phyloP scores from a whole-genome alignment of 805 yeast genomes.

The Ogataea nonfermentans region DNA sequence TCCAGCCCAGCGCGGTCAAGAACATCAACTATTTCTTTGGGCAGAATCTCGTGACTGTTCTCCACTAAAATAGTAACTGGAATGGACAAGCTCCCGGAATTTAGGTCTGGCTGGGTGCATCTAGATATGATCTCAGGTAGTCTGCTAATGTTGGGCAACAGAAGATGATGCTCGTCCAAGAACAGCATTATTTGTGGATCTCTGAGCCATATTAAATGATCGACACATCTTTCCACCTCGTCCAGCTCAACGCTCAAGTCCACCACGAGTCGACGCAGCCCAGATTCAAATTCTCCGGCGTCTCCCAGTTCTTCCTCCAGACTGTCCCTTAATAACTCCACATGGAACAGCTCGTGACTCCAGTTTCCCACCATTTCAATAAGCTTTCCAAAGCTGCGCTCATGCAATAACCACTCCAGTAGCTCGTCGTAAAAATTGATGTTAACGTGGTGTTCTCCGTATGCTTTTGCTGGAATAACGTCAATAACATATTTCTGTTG shows the following conservation, averaged over 20 bases:
- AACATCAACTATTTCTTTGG: slow-evolving; percentile 47
- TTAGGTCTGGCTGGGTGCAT: slow-evolving; percentile 26
- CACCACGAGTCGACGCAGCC: slow-evolving; percentile 45
- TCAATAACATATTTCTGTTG: slow-evolving; percentile 48
- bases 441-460: slow-evolving; percentile 31
- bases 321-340: slow-evolving; percentile 39
- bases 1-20: slow-evolving; percentile 44
- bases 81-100: slow-evolving; percentile 38
- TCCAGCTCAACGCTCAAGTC: slow-evolving; percentile 54
- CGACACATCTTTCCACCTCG: slow-evolving; percentile 62
- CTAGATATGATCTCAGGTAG: slow-evolving; percentile 53
- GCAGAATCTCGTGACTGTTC: slow-evolving; percentile 62
- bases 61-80: slow-evolving; percentile 56
- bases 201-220: slow-evolving; percentile 55
- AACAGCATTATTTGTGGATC: slow-evolving; percentile 57
- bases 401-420: slow-evolving; percentile 44
- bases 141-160: slow-evolving; percentile 45
- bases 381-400: slow-evolving; percentile 37
- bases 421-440: slow-evolving; percentile 44
- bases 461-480: slow-evolving; percentile 51
- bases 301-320: slow-evolving; percentile 45
- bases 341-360: slow-evolving; percentile 56
- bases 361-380: slow-evolving; percentile 48
- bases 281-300: slow-evolving; percentile 1
- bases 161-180: slow-evolving; percentile 60